phyloP scores from a whole-genome alignment of 768 basidiomycete species.

The Hygrophorus pudorinus region DNA sequence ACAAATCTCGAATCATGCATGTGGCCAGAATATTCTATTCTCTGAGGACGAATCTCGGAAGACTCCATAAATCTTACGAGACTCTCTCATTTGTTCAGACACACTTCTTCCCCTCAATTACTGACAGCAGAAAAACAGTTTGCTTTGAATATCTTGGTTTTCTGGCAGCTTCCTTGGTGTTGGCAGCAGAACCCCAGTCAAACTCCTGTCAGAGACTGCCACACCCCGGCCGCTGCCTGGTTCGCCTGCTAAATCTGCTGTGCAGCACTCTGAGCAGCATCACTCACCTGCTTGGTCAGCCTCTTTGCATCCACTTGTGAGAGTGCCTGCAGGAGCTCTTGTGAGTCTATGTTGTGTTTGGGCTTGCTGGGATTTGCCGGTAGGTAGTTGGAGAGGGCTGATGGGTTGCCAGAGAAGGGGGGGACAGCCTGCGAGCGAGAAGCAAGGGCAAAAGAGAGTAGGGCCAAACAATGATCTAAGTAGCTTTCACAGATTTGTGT shows the following conservation, averaged over 20 bases:
- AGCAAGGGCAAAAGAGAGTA: conserved; percentile 40
- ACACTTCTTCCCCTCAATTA: too few relatives aligned
- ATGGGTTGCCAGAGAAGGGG: conserved; percentile 15
- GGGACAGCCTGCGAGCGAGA: conserved; percentile 30
- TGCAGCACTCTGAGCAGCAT: conserved; percentile 59
- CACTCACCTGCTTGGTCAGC: conserved; percentile 54
- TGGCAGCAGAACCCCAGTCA: conserved; percentile 44
- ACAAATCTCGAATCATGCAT: too few relatives aligned
- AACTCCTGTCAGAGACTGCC: conserved; percentile 40
- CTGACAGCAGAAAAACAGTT: too few relatives aligned
- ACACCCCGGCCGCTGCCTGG: conserved; percentile 28
- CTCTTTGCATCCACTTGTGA: conserved; percentile 58
- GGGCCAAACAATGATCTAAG: conserved; percentile 54
- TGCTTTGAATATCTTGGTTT: too few relatives aligned
- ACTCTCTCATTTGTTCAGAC: too few relatives aligned
- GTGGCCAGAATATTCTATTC: too few relatives aligned
- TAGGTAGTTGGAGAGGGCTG: conserved; percentile 18
- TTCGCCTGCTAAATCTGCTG: conserved; percentile 62
- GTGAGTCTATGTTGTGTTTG: conserved; percentile 30
- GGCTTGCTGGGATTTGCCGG: neutral
- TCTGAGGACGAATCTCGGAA: too few relatives aligned
- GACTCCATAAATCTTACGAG: too few relatives aligned
- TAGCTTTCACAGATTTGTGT: conserved; percentile 43
- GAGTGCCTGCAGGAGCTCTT: conserved; percentile 55
- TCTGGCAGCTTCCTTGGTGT: conserved; percentile 62